These are phyloP conservation scores for Davidsoniella virescens DNA, from an alignment of 2,329 filamentous ascomycete species.

Conservation along the genomic window DNA sequence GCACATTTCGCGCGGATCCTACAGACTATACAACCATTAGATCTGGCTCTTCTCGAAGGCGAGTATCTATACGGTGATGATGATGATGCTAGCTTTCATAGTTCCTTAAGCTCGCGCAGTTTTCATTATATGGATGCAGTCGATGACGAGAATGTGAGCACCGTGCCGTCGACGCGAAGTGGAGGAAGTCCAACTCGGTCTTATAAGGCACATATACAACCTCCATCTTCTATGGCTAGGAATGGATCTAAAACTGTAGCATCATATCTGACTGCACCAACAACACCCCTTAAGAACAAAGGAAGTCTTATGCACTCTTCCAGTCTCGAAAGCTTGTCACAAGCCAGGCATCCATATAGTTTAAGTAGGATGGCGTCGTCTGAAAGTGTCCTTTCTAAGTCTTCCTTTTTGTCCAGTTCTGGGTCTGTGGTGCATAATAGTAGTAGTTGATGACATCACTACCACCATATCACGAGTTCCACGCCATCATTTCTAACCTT, in stretches of 20 bases:
- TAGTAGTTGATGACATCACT: neutral
- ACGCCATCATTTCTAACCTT: neutral
- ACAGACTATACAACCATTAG: slow-evolving; percentile 53
- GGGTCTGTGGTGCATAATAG: slow-evolving; percentile 3
- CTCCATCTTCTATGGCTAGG: neutral
- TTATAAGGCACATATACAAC: neutral
- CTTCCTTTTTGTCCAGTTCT: slow-evolving; percentile 3
- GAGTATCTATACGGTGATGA: neutral
- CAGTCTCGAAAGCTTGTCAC: slow-evolving; percentile 3
- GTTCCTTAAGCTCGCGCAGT: slow-evolving; percentile 2
- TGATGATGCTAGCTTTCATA: slow-evolving; percentile 4
- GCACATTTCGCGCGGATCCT: slow-evolving; percentile 67
- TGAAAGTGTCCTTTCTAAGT: slow-evolving; percentile 1
- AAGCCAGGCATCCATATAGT: neutral
- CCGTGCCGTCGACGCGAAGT: slow-evolving; percentile 3
- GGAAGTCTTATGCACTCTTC: neutral
- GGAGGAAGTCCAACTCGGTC: neutral
- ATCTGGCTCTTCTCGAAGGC: slow-evolving; percentile 32
- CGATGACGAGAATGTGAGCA: slow-evolving; percentile 6
- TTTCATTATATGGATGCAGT: slow-evolving; percentile 6
- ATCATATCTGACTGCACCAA: slow-evolving; percentile 2
- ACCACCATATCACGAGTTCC: neutral
- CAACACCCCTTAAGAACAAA: neutral
- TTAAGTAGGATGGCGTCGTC: neutral
- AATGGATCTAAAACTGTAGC: neutral